Conservation (phyloP, 208 protist genomes). For the Herpetomonas samuelpessoai region DNA sequence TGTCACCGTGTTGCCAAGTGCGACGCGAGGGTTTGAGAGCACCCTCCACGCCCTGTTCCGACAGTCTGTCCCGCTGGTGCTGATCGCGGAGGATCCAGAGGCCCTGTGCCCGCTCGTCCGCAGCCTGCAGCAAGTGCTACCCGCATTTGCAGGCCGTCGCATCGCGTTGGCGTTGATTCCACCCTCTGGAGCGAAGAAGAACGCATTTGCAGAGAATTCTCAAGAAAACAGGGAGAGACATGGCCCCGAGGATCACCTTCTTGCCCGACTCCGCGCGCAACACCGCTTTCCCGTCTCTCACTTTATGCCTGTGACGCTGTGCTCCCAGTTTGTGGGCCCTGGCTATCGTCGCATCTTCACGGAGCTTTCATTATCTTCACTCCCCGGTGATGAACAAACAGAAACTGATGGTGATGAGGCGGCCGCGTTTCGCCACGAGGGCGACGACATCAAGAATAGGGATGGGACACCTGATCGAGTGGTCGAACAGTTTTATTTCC, state of each 20-base stretch:
- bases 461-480: too few species aligned
- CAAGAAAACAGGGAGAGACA: too few species aligned
- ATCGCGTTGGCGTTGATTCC: conserved; percentile 9
- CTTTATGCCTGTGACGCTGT: conserved; percentile 11
- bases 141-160: not conserved
- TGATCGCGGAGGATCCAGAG: conserved; percentile 18
- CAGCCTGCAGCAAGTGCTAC: conserved; percentile 12
- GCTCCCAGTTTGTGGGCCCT: conserved; percentile 4
- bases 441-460: too few species aligned
- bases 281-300: conserved; percentile 10
- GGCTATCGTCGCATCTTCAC: too few species aligned
- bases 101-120: conserved; percentile 21
- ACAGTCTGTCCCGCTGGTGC: conserved; percentile 10
- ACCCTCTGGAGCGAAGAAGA: too few species aligned
- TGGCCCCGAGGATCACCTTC: too few species aligned
- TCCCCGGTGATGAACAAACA: too few species aligned
- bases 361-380: too few species aligned
- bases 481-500: not conserved
- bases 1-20: not conserved
- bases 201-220: too few species aligned
- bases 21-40: too few species aligned
- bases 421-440: too few species aligned
- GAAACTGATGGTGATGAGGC: too few species aligned
- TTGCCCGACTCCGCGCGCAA: not conserved
- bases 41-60: not conserved